phyloP scores from a whole-genome alignment of 106 monocot species.

The Cymbidium sinense region DNA sequence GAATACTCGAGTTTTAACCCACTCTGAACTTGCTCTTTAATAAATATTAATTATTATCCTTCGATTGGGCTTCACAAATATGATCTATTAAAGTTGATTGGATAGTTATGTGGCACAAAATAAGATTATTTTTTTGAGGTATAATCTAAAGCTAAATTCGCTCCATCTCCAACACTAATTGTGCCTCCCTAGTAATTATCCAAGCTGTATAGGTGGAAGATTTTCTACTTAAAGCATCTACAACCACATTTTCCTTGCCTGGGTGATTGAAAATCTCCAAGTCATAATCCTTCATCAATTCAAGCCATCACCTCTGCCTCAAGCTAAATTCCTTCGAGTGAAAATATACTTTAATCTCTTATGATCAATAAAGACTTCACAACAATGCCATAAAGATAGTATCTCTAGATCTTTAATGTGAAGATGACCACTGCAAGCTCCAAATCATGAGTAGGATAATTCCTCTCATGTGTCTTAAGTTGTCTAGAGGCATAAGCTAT shows the following conservation, averaged over 20 bases:
- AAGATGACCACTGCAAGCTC: not conserved
- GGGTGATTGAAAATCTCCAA: not conserved
- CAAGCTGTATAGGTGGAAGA: not conserved
- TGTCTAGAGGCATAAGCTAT: not conserved
- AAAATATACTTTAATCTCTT: not conserved
- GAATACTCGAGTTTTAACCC: not conserved
- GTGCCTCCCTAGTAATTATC: not conserved
- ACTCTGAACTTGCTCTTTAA: not conserved
- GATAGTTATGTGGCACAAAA: not conserved
- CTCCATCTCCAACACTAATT: not conserved
- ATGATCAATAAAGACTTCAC: not conserved
- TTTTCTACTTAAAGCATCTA: not conserved
- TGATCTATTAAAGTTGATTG: not conserved
- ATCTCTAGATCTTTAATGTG: not conserved
- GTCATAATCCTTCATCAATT: not conserved
- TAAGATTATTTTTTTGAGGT: not conserved
- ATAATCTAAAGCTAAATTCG: not conserved
- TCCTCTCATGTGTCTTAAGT: not conserved
- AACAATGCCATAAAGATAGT: not conserved
- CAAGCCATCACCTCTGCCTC: not conserved
- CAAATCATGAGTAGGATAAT: not conserved
- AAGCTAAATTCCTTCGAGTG: not conserved
- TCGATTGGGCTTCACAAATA: not conserved
- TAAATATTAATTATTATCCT: not conserved
- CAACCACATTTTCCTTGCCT: not conserved